Base-by-base conservation (phyloP, 805 yeast species). In the Saturnispora diversa region DNA sequence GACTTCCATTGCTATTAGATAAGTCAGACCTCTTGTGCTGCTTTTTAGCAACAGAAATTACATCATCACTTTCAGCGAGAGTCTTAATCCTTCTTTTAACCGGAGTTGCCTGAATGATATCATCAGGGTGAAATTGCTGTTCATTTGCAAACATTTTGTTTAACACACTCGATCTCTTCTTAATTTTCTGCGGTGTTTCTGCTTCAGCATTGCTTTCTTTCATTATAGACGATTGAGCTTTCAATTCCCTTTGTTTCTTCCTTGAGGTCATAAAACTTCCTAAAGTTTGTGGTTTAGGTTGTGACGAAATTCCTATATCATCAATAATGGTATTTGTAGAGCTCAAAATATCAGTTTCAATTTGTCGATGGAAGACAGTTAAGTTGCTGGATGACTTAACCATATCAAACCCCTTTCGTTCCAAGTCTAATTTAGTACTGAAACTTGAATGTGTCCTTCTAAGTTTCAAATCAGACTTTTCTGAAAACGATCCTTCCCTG, bases 401-500 rank as follows among this genome's bases (percentile, higher is more conserved):
- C 63, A 61, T 59, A 31, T 56, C 60, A 43, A 61, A 60, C 4
- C 62, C 56, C 39, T 58, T 60, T 33, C 49, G 53, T 3, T 56
- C 53, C 15, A 57, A 35, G 30, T 55, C 58, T 6, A 38, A 33
- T 11, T 44, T 45, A 2, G 56, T 42, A 16, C 16, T 28, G 29
- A 52, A 33, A 23, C 48, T 48, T 13, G 63, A 56, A 9, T 54
- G 29, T 7, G 59, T 35, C 23, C 62, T 42, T 39, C 47, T 53
- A 13, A 55, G 25, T 37, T 43, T 48, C 6, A 53, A 16, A 9
- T 44, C 44, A 4, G 56, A 39, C 4, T 51, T 29, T 25, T 47
- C 50, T 16, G 49, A 35, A 13, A 26, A 23, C 6, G 31, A 17
- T 4, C 16, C 27, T 11, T 39, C 43, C 19, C 38, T 29, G 11